Conservation (phyloP, 345 rosid genomes). For the Gossypium bickii region DNA sequence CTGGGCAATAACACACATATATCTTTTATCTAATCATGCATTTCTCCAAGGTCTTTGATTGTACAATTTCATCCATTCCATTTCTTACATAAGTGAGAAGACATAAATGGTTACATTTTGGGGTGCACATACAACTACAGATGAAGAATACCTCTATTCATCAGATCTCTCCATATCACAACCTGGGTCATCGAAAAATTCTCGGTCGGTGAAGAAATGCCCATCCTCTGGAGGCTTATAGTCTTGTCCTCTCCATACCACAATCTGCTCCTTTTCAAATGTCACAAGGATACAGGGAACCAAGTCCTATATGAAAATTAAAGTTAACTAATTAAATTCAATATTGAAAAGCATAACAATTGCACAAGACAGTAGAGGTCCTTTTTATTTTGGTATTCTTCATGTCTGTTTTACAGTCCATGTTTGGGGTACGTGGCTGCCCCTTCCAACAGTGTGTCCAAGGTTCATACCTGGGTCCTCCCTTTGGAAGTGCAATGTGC, state of each 20-base stretch:
- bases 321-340: not conserved
- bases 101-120: not conserved
- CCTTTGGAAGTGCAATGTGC: too few species aligned
- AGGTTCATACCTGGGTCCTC: too few species aligned
- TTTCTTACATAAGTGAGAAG: not conserved
- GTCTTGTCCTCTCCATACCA: slow-evolving; percentile 74
- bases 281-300: slow-evolving; percentile 85
- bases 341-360: not conserved
- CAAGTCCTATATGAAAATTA: slow-evolving; percentile 50
- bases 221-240: slow-evolving; percentile 54
- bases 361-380: not conserved
- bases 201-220: slow-evolving; percentile 28
- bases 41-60: not conserved
- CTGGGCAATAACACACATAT: not conserved
- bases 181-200: slow-evolving; percentile 25
- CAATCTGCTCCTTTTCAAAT: slow-evolving; percentile 92
- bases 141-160: not conserved
- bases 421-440: too few species aligned
- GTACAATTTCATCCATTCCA: not conserved
- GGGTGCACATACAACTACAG: not conserved
- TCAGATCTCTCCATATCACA: slow-evolving; percentile 9
- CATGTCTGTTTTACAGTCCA: too few species aligned
- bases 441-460: too few species aligned
- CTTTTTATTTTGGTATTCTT: not conserved
- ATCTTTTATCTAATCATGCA: not conserved